Base-by-base conservation (phyloP, 1,284 basidiomycete genomes). In the Pseudozyma pruni region DNA sequence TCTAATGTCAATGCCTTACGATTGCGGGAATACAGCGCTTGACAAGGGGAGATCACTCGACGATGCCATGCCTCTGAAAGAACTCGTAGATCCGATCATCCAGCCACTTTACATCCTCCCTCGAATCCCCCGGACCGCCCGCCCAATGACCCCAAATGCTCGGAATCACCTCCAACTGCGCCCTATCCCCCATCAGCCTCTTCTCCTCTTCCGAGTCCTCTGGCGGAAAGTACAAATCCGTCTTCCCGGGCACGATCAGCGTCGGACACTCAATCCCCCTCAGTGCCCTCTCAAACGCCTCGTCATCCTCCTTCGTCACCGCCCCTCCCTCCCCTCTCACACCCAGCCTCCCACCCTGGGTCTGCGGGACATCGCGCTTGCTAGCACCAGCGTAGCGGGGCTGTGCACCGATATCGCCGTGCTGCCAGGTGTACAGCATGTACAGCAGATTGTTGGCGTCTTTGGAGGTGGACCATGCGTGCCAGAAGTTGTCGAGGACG, bases 141-240 rank as follows among this genome's bases (percentile, higher is more conserved):
- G 70, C 72, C 56, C 71, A 74, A 20, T 75, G 73, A 32, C 71
- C 73, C 57, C 71, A 74, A n/a, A 74, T 64, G 19, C 51, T 62
- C 7, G 71, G 68, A 29, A 74, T 71, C 9, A 73, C 66, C 17
- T 70, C 55, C n/a, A 75, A 19, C 38, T 44, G 35, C 9, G 71
- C 70, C 13, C 17, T 60, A 7, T 57, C 42, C 0, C 59, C 72
- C 42, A 75, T 74, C 13, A 62, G 23, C n/a, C 33, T 60, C 0
- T 51, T 50, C 35, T 75, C 72, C 4, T 54, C 19, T 19, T 64
- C 47, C 20, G 55, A 62, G 38, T 75, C 73, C 32, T 72, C 73
- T 3, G 73, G 73, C 11, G 73, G 73, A 37, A 75, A 75, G 51
- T 75, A 75, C n/a, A 75, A n/a, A 34, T 72, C 68, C 5, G 68